Conservation (phyloP, 108 stramenopile genomes). For the Aureococcus anophagefferens region DNA sequence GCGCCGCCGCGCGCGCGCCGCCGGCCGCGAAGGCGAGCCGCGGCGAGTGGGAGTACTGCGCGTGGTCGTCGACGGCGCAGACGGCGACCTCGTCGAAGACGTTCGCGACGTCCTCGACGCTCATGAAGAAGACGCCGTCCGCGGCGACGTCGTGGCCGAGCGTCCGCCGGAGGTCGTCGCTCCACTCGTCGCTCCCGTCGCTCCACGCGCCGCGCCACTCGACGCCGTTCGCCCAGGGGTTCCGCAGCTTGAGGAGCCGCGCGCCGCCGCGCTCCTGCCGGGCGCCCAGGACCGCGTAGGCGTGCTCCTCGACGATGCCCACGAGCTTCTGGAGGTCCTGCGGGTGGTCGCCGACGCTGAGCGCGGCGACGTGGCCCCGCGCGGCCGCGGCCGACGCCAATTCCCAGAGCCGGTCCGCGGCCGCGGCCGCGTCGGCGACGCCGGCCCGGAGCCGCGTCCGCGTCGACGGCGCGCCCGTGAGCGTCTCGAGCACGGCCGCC, state of each 20-base stretch:
- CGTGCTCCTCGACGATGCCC: constrained; percentile 15
- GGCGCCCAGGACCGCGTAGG: constrained; percentile 36
- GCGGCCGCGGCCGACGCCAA: constrained; percentile 9
- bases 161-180: background rate
- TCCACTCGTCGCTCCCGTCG: constrained; percentile 10
- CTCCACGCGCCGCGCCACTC: constrained; percentile 21
- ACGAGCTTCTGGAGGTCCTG: constrained; percentile 1
- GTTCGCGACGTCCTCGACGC: background rate
- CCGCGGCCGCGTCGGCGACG: background rate
- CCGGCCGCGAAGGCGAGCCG: too few species aligned
- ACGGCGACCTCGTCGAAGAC: background rate
- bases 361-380: constrained; percentile 18
- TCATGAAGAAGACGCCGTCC: constrained; percentile 5
- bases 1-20: too few species aligned
- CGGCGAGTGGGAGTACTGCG: too few species aligned
- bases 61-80: background rate
- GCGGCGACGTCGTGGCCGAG: background rate
- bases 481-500: background rate
- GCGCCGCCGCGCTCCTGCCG: constrained; percentile 11
- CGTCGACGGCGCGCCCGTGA: background rate
- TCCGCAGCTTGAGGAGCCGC: constrained; percentile 6
- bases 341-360: constrained; percentile 8
- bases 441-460: background rate
- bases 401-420: constrained; percentile 18
- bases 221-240: constrained; percentile 15